phyloP scores from a whole-genome alignment of 2,329 filamentous ascomycete species.

The Aspergillus proliferans region DNA sequence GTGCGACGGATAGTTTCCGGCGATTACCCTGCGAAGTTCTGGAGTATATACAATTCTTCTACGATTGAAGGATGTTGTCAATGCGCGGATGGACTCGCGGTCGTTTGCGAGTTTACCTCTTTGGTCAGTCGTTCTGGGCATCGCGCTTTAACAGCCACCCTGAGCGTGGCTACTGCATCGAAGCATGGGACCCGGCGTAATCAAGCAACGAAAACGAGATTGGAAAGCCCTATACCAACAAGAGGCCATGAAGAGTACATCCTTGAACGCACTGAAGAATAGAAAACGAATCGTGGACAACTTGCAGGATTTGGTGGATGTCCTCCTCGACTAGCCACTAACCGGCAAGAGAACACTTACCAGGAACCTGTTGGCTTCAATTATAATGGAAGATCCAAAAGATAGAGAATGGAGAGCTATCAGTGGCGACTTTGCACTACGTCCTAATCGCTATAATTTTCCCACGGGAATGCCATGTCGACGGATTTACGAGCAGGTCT shows the following conservation, averaged over 20 bases:
- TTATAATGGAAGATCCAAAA: not conserved
- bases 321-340: slow-evolving; percentile 7
- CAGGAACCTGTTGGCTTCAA: slow-evolving; percentile 1
- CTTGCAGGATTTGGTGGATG: slow-evolving; percentile 6
- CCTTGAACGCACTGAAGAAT: slow-evolving; percentile 7
- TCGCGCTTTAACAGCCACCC: too few species aligned
- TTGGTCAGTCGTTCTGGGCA: too few species aligned
- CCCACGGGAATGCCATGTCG: slow-evolving; percentile 7
- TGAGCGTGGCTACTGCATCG: too few species aligned
- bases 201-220: slow-evolving; percentile 11
- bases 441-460: not conserved
- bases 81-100: too few species aligned
- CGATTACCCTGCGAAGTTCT: too few species aligned
- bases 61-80: too few species aligned
- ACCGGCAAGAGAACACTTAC: not conserved
- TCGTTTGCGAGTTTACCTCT: too few species aligned
- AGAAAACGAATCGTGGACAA: slow-evolving; percentile 13
- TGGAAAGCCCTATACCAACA: slow-evolving; percentile 15
- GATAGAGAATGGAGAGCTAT: slow-evolving; percentile 6
- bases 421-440: slow-evolving; percentile 6
- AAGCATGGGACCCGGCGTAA: too few species aligned
- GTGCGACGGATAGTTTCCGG: slow-evolving; percentile 11
- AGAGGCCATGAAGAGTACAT: slow-evolving; percentile 2
- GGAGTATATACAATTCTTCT: too few species aligned
- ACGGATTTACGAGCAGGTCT: slow-evolving; percentile 7